Percentiles rank a stretch among this genome's conserved stretches.
These are phyloP conservation scores for Nemania sp. DNA, from an alignment of 2,329 filamentous ascomycete genomes.

Conservation along the genomic window DNA sequence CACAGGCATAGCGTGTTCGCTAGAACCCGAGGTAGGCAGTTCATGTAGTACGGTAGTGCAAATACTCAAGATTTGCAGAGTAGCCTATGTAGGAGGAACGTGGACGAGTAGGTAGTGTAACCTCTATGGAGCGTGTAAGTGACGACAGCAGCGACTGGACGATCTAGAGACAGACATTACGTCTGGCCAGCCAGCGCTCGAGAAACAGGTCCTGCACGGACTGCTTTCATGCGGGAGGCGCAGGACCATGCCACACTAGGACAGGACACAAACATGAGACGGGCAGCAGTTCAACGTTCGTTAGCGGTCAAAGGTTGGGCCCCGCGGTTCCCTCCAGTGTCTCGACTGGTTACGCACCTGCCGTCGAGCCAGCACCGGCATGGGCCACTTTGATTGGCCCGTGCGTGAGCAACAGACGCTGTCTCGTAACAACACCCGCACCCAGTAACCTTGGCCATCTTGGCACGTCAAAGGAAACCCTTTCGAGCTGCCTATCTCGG, in stretches of 20 bases:
- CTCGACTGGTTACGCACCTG: constrained; percentile 20
- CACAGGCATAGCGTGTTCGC: background rate
- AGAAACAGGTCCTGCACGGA: too few species aligned
- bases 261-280: too few species aligned
- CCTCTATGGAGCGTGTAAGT: too few species aligned
- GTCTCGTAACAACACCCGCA: constrained; percentile 24
- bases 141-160: too few species aligned
- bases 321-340: constrained; percentile 10
- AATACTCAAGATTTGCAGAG: too few species aligned
- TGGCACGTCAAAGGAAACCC: constrained; percentile 13
- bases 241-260: constrained; percentile 7
- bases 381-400: constrained; percentile 16
- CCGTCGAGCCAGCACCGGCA: background rate
- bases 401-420: constrained; percentile 6
- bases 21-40: too few species aligned
- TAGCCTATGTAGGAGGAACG: too few species aligned
- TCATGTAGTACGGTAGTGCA: too few species aligned
- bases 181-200: too few species aligned
- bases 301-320: constrained; percentile 19
- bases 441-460: constrained; percentile 21
- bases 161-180: background rate
- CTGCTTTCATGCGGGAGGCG: background rate
- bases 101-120: too few species aligned
- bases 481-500: constrained; percentile 26
- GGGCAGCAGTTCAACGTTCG: constrained; percentile 11